A percentile compares a stretch with the other conserved stretches of the same genome.
These are phyloP conservation scores for Aspergillus unguis DNA, from an alignment of 2,329 filamentous ascomycete species.

Conservation along the genomic window DNA sequence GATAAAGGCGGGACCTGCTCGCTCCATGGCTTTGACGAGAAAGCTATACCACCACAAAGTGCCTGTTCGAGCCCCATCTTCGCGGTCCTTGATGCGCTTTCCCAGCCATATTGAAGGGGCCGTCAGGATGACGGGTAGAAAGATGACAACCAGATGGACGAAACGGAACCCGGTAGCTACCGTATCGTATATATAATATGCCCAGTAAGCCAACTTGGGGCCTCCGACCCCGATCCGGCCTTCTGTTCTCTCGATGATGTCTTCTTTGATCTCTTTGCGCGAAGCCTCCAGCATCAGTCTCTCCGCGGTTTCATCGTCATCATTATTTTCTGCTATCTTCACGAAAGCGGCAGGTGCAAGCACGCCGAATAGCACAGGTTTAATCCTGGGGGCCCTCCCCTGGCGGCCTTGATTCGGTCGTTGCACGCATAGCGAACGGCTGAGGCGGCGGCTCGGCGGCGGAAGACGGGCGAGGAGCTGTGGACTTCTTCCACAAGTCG, in stretches of 20 bases:
- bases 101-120: conserved; percentile 83
- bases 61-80: conserved; percentile 72
- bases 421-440: conserved; percentile 24
- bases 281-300: conserved; percentile 83
- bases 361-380: conserved; percentile 39
- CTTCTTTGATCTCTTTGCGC: conserved; percentile 69
- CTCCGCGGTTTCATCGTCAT: conserved; percentile 66
- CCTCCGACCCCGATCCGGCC: conserved; percentile 59
- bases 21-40: conserved; percentile 83
- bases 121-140: conserved; percentile 80
- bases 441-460: conserved; percentile 31
- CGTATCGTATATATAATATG: conserved; percentile 65
- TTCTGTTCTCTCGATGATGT: conserved; percentile 59
- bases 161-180: conserved; percentile 85
- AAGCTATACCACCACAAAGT: conserved; percentile 95
- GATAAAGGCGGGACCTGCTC: conserved; percentile 92
- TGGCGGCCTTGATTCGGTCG: conserved; percentile 14
- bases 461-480: conserved; percentile 31
- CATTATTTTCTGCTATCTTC: conserved; percentile 52
- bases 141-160: conserved; percentile 79
- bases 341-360: conserved; percentile 60
- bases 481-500: conserved; percentile 41
- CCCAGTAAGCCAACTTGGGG: conserved; percentile 63
- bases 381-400: conserved; percentile 24
- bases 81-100: conserved; percentile 52